Percentiles rank a stretch among this genome's conserved stretches.
Conservation (phyloP, 306 rosid species). For the Clitoria ternatea region DNA sequence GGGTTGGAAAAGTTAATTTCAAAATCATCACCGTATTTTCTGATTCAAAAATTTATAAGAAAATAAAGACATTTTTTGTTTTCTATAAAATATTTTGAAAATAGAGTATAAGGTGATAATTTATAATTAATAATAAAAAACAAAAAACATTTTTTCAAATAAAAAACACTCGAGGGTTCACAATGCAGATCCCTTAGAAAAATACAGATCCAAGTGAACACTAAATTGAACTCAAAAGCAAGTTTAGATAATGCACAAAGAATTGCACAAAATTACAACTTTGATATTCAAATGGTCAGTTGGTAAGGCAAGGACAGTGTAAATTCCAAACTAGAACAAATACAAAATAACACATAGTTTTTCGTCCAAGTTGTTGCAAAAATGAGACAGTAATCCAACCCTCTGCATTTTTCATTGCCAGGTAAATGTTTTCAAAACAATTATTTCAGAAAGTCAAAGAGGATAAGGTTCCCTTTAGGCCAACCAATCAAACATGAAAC, state of each 20-base stretch:
- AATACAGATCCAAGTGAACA: too few relatives aligned
- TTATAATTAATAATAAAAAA: too few relatives aligned
- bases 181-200: too few relatives aligned
- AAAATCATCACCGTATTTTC: too few relatives aligned
- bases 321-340: neutral
- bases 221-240: neutral
- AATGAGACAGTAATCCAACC: neutral
- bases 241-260: neutral
- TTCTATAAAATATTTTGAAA: too few relatives aligned
- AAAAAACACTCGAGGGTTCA: too few relatives aligned
- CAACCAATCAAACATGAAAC: neutral
- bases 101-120: too few relatives aligned
- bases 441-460: neutral
- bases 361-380: neutral
- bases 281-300: neutral
- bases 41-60: too few relatives aligned
- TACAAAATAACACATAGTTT: neutral
- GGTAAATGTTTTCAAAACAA: neutral
- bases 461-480: neutral
- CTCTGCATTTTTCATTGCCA: neutral
- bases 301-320: neutral
- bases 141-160: too few relatives aligned
- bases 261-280: neutral
- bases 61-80: too few relatives aligned
- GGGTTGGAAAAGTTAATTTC: too few relatives aligned